These are phyloP conservation scores for Fusarium subglutinans DNA, from an alignment of 2,329 filamentous ascomycete species.

Conservation along the genomic window DNA sequence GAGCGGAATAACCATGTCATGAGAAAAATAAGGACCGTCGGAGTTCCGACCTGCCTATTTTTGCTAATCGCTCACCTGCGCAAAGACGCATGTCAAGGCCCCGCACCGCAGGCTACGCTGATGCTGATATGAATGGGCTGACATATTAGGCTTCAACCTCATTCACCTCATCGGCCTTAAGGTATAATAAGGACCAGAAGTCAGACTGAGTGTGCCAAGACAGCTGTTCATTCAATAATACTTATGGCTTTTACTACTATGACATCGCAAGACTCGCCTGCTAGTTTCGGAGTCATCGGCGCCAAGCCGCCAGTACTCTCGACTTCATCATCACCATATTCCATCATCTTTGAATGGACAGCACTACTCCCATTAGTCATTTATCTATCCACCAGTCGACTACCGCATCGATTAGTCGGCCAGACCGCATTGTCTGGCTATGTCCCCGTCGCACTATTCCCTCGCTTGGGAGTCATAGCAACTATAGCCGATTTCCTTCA, in stretches of 20 bases:
- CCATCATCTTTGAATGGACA: neutral
- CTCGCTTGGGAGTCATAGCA: neutral
- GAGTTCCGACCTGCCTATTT: neutral
- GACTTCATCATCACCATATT: neutral
- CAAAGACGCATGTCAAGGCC: neutral
- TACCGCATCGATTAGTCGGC: neutral
- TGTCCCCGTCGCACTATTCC: neutral
- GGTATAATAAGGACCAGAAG: neutral
- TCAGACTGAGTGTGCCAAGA: neutral
- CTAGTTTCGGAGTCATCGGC: neutral
- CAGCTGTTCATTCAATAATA: accelerated
- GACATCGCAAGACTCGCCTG: neutral
- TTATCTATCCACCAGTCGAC: neutral
- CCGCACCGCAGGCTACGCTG: neutral
- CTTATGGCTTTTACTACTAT: neutral
- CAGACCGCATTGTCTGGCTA: neutral
- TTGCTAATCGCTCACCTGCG: neutral
- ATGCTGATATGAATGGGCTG: neutral
- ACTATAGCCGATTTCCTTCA: neutral
- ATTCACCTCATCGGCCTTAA: neutral
- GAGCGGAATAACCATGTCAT: accelerated
- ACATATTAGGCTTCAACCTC: neutral
- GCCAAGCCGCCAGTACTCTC: neutral
- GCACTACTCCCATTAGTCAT: neutral
- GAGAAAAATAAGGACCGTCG: neutral